These are phyloP conservation scores for Penicillium robsamsonii DNA, from an alignment of 495 filamentous ascomycete genomes.

Conservation along the genomic window DNA sequence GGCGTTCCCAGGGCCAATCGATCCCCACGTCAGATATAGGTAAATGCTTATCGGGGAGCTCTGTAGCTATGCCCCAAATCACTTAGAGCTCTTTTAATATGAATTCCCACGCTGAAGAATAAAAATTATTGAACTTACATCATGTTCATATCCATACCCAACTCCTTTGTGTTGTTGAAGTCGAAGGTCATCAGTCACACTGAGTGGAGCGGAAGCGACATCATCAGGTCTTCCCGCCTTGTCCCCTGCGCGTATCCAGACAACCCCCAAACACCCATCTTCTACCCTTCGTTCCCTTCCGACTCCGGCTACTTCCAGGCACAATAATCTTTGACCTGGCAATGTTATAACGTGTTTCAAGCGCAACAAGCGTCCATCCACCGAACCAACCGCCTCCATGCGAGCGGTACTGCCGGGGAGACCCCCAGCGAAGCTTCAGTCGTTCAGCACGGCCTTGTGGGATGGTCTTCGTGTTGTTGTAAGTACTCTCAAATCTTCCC, in stretches of 20 bases:
- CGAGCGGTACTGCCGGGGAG: conserved; percentile 85
- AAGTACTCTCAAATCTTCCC: conserved; percentile 21
- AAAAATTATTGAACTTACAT: not conserved
- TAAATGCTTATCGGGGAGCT: conserved; percentile 5
- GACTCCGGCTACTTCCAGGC: not conserved
- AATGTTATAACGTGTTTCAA: conserved; percentile 40
- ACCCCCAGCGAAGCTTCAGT: conserved; percentile 86
- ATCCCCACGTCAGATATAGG: not conserved
- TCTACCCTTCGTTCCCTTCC: conserved; percentile 1
- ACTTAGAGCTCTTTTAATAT: not conserved
- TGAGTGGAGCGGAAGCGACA: conserved; percentile 34
- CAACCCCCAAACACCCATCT: conserved; percentile 10
- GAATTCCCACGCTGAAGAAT: not conserved
- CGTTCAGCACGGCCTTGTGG: conserved; percentile 84
- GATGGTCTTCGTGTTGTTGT: conserved; percentile 77
- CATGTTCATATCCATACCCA: not conserved
- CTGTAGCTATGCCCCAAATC: not conserved
- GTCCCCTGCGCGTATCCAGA: conserved; percentile 17
- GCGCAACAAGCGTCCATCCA: conserved; percentile 30
- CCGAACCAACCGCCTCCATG: conserved; percentile 50
- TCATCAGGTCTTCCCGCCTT: conserved; percentile 19
- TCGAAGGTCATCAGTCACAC: conserved; percentile 17
- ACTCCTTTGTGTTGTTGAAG: not conserved
- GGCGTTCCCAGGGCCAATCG: not conserved
- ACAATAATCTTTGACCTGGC: conserved; percentile 18